Evolutionary conservation across 73 alveolate genomes (phyloP), one percentile per base, ranked within the genome.

Genomic region (Breviolum minutum): DNA sequence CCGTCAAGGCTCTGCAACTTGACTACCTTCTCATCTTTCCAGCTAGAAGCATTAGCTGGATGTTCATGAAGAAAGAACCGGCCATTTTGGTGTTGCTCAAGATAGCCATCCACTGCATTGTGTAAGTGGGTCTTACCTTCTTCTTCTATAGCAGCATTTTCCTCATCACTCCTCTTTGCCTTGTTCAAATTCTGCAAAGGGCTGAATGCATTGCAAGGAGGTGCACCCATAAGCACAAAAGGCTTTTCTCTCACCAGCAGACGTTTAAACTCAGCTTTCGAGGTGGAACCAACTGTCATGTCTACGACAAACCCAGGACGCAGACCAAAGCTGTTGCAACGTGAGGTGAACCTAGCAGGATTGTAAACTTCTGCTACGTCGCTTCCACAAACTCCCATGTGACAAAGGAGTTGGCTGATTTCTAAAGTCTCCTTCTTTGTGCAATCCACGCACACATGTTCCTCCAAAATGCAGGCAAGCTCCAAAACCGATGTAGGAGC

Each of bases 351-450:
- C 29, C 97, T 48, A 30, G 48, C 79, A 13, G 97, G 95, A 29
- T 24, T 87, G 85, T 29, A 87, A 20, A 87, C 68, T 70, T 87
- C 88, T 8, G 97, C 87, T 7, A 70, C 77, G 61, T 69, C 97
- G 12, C 30, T 7, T 48, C 30, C 64, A 6, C 24, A 5, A 82
- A 24, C 26, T 0, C 87, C 97, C 77, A 90, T 40, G 24, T 48
- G 1, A 13, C 26, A 9, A 9, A 66, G 54, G 5, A 66, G 61
- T 70, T 40, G 70, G 5, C 30, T 24, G 26, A 87, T 32, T 69
- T 87, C 84, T 20, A 16, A 16, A 64, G 26, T 86, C 76, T 12
- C 66, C 80, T 27, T 29, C 32, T 26, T 8, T 13, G 5, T 60
- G 8, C 24, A 60, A 19, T 24, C 73, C 24, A 26, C 26, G 17